Evolutionary conservation across 2,329 filamentous ascomycete species (phyloP).

Genomic region (Talaromyces marneffei): DNA sequence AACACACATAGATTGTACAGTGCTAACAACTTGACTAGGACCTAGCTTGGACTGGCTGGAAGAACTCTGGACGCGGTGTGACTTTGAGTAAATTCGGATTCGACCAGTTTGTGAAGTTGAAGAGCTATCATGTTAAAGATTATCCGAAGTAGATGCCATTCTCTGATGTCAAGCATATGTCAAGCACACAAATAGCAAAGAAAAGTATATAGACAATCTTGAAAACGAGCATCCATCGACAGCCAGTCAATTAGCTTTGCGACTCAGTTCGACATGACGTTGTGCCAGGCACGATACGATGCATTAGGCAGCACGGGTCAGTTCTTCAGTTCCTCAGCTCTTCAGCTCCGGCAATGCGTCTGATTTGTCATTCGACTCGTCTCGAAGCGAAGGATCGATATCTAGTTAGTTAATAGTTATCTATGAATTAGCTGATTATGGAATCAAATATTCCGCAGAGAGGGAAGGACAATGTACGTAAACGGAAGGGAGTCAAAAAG

Average conservation of each 20-base stretch:
- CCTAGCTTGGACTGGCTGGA: conserved; percentile 96
- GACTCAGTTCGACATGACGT: neutral
- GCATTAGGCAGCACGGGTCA: neutral
- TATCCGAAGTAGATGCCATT: conserved; percentile 47
- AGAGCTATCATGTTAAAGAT: conserved; percentile 91
- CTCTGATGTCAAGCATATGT: too few species aligned
- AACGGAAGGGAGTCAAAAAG: neutral
- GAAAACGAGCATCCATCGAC: too few species aligned
- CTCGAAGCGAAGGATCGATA: neutral
- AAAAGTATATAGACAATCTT: neutral
- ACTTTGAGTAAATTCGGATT: conserved; percentile 87
- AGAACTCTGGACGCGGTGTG: conserved; percentile 88
- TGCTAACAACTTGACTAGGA: conserved; percentile 51
- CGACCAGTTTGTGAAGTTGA: conserved; percentile 92
- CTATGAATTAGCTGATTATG: neutral
- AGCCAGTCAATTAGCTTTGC: neutral
- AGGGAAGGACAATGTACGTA: neutral
- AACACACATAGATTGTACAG: neutral
- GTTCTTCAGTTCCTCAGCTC: neutral
- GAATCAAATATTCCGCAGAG: neutral
- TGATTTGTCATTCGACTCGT: neutral
- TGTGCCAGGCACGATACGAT: neutral
- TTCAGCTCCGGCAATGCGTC: neutral
- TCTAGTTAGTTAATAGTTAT: neutral
- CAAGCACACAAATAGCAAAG: neutral